Percentiles rank a stretch among this genome's conserved stretches.
phyloP scores from a whole-genome alignment of 352 stramenopile genomes.

The Globisporangium carolinianum region DNA sequence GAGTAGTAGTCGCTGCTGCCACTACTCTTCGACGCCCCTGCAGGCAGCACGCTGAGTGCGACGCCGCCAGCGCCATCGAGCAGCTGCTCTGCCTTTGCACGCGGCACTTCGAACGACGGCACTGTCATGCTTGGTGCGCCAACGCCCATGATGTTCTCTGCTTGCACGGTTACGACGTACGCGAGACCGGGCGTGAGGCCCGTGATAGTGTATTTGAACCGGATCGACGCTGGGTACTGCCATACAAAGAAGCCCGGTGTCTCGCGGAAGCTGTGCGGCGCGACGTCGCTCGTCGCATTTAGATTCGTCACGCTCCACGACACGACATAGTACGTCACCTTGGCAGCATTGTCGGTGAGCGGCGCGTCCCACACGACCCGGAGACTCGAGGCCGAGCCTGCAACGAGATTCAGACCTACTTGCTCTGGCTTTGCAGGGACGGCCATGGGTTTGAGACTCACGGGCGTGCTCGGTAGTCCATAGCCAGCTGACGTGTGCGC shows the following conservation, averaged over 20 bases:
- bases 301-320: conserved; percentile 66
- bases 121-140: conserved; percentile 21
- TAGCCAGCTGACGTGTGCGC: conserved; percentile 63
- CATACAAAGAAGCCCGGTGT: conserved; percentile 36
- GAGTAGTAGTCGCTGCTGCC: conserved; percentile 12
- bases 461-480: conserved; percentile 40
- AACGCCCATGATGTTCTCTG: conserved; percentile 74
- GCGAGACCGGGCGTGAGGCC: conserved; percentile 30
- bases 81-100: conserved; percentile 42
- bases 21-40: conserved; percentile 10
- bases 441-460: conserved; percentile 84
- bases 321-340: conserved; percentile 83
- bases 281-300: conserved; percentile 13
- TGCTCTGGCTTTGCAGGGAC: conserved; percentile 65
- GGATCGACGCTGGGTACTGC: conserved; percentile 35
- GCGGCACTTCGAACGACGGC: conserved; percentile 52
- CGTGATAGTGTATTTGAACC: conserved; percentile 66
- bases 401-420: conserved; percentile 74
- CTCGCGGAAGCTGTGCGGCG: conserved; percentile 28
- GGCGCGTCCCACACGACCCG: conserved; percentile 86
- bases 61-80: conserved; percentile 44
- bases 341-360: conserved; percentile 70
- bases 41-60: conserved; percentile 41
- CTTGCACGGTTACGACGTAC: conserved; percentile 50
- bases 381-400: conserved; percentile 54